Percentiles rank a stretch among this genome's conserved stretches.
These are phyloP conservation scores for Scedosporium boydii DNA, from an alignment of 2,329 filamentous ascomycete species.

Conservation along the genomic window DNA sequence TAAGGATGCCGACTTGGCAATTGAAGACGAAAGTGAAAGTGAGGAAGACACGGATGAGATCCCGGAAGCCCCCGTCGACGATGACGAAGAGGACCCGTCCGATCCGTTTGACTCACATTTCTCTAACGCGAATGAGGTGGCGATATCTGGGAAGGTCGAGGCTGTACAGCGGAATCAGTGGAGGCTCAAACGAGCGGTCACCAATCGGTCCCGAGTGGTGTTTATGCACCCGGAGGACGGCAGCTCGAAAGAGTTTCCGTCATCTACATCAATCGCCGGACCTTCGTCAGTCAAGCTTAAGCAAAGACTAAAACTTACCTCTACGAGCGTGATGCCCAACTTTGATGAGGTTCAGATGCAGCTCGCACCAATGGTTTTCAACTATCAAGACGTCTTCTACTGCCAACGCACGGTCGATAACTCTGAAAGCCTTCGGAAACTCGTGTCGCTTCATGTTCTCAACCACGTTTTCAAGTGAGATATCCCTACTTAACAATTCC, in stretches of 20 bases:
- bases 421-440: slow-evolving; percentile 56
- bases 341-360: slow-evolving; percentile 55
- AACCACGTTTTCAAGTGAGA: slow-evolving; percentile 83
- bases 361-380: slow-evolving; percentile 65
- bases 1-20: slow-evolving; percentile 20
- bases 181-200: slow-evolving; percentile 34
- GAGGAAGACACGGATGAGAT: slow-evolving; percentile 28
- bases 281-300: slow-evolving; percentile 54
- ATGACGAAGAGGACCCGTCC: slow-evolving; percentile 40
- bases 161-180: slow-evolving; percentile 41
- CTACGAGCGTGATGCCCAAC: slow-evolving; percentile 40
- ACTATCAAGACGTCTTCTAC: slow-evolving; percentile 73
- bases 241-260: slow-evolving; percentile 19
- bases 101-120: slow-evolving; percentile 83
- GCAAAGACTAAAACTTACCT: slow-evolving; percentile 51
- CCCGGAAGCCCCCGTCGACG: slow-evolving; percentile 30
- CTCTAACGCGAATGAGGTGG: slow-evolving; percentile 52
- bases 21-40: slow-evolving; percentile 24
- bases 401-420: slow-evolving; percentile 63
- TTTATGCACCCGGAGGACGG: slow-evolving; percentile 35
- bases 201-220: slow-evolving; percentile 38
- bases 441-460: slow-evolving; percentile 73
- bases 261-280: slow-evolving; percentile 25
- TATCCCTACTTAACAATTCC: neutral
- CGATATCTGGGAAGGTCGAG: slow-evolving; percentile 44